Base-by-base conservation (phyloP, 148 eudicot genomes). In the Persicaria tinctoria region DNA sequence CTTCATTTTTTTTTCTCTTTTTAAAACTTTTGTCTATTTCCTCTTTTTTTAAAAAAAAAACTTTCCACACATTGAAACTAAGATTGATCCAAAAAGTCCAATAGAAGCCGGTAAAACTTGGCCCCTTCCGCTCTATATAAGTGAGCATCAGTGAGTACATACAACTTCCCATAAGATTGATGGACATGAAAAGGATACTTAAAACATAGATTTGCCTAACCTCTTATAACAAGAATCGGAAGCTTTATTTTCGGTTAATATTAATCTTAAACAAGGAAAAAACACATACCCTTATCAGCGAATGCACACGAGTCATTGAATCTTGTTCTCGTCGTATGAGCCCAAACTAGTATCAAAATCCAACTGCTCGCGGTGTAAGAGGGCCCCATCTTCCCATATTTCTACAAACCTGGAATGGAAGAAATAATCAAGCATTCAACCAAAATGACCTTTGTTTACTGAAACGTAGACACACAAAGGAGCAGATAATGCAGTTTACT, bases 331-430 rank as follows among this genome's bases (percentile, higher is more conserved):
- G 70, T 66, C 70, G 14, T 44, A 46, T 66, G 70, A 44, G 47
- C 8, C 48, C 10, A 27, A 57, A 48, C 73, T 80, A 70, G 72
- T 79, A 80, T 82, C 84, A 20, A 85, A 55, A 49, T 89, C 93
- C 82, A 89, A 73, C 77, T 88, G 83, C 83, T 86, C 81, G 55
- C 79, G 81, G 78, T 87, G 88, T 66, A 81, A 51, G 32, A 86
- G 88, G 74, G 86, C 79, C 64, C 98, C 98, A 78, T 87, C 91
- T 63, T 87, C 82, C 98, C 98, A 93, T 66, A 79, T 72, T 80
- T 93, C 97, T 60, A 85, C 85, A 74, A 71, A 85, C 84, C 98
- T 93, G 82, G 20, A 69, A 32, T 48, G 13, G 60, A 20, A 18
- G n/a, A 44, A 50, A 68, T 10, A 32, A 32, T 32, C 41, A 1